Evolutionary conservation across 371 early-diverging fungal species (phyloP).

Genomic region (Phascolomyces articulosus): DNA sequence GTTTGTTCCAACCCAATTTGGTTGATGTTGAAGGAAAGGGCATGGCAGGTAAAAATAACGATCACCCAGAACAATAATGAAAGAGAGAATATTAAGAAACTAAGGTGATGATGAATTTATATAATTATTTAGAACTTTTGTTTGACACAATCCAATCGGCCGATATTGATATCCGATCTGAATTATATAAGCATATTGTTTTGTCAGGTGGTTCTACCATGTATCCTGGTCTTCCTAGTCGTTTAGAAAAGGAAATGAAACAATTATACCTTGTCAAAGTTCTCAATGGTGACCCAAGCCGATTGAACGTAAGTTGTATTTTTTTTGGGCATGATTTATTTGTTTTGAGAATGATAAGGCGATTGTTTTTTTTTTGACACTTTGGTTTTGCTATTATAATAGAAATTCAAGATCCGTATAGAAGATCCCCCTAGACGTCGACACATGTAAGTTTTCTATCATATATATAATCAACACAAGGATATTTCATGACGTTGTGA

Average conservation of each 20-base stretch:
- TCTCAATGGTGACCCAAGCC: slow-evolving; percentile 80
- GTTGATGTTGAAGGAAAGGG: slow-evolving; percentile 94
- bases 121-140: slow-evolving; percentile 77
- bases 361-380: background rate
- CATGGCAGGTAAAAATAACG: slow-evolving; percentile 75
- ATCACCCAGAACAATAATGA: background rate
- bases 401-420: slow-evolving; percentile 97
- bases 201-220: slow-evolving; percentile 97
- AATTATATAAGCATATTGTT: slow-evolving; percentile 96
- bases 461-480: no score
- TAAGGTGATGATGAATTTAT: background rate
- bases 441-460: slow-evolving; percentile 70
- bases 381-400: background rate
- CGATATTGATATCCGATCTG: slow-evolving; percentile 91
- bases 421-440: slow-evolving; percentile 98
- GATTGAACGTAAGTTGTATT: slow-evolving; percentile 71
- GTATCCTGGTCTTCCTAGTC: slow-evolving; percentile 96
- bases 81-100: background rate
- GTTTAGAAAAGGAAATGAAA: slow-evolving; percentile 97
- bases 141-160: slow-evolving; percentile 91
- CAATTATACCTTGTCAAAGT: slow-evolving; percentile 92
- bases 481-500: no score
- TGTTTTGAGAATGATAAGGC: background rate
- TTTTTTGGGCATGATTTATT: no score
- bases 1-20: slow-evolving; percentile 96